Evolutionary conservation across 768 basidiomycete species (phyloP).

Genomic region (Termitomyces sp.): DNA sequence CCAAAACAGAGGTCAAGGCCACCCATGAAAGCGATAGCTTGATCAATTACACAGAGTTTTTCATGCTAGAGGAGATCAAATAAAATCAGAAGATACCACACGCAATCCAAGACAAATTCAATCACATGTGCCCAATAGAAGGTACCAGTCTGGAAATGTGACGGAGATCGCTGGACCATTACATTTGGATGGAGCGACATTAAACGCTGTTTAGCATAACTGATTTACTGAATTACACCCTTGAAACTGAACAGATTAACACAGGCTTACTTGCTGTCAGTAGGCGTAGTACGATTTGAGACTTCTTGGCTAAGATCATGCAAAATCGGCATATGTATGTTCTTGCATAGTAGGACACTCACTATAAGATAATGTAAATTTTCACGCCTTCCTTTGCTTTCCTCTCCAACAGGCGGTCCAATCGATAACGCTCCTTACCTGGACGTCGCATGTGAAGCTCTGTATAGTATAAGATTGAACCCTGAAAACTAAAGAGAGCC

Average conservation of each 20-base stretch:
- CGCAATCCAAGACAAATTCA: slow-evolving; percentile 6
- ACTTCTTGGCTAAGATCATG: slow-evolving; percentile 76
- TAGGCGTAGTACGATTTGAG: slow-evolving; percentile 90
- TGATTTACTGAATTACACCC: slow-evolving; percentile 19
- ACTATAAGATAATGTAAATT: slow-evolving; percentile 94
- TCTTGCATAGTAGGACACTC: slow-evolving; percentile 20
- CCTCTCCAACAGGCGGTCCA: slow-evolving; percentile 80
- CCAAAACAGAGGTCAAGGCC: slow-evolving; percentile 94
- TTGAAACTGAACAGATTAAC: neutral
- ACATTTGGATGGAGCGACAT: slow-evolving; percentile 84
- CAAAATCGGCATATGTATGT: slow-evolving; percentile 5
- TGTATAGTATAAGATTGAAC: slow-evolving; percentile 18
- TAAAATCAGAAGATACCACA: neutral
- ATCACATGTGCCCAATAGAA: slow-evolving; percentile 98
- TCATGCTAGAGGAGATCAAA: slow-evolving; percentile 62
- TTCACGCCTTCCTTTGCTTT: slow-evolving; percentile 97
- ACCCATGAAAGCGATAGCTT: slow-evolving; percentile 97
- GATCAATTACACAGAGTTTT: slow-evolving; percentile 96
- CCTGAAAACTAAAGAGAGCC: neutral
- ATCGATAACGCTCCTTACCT: slow-evolving; percentile 74
- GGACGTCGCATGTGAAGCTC: slow-evolving; percentile 86
- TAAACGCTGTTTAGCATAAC: slow-evolving; percentile 84
- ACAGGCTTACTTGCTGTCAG: slow-evolving; percentile 75
- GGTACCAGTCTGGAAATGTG: slow-evolving; percentile 95
- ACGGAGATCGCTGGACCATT: slow-evolving; percentile 94